Conservation (phyloP, 495 filamentous ascomycete species). For the Aspergillus indologenus region DNA sequence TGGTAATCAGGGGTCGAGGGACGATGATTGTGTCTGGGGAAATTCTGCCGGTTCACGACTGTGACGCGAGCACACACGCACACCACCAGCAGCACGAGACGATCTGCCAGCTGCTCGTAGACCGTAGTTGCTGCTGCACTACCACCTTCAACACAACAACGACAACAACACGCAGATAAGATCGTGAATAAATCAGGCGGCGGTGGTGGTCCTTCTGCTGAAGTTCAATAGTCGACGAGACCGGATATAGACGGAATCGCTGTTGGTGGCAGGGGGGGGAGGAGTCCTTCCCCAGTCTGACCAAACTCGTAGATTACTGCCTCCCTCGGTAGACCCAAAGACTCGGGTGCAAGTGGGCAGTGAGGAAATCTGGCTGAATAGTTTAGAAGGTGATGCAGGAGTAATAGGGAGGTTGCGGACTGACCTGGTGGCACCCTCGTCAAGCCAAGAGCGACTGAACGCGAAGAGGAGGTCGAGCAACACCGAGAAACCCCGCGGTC, state of each 20-base stretch:
- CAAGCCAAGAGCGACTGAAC: neutral
- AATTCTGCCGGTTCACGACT: neutral
- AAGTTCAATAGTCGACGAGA: neutral
- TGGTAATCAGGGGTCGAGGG: neutral
- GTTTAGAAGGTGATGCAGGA: conserved; percentile 1
- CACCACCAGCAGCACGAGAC: neutral
- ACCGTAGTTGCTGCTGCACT: neutral
- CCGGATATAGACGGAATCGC: neutral
- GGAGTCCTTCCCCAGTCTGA: neutral
- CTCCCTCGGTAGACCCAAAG: neutral
- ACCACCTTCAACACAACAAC: neutral
- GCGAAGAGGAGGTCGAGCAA: conserved; percentile 1
- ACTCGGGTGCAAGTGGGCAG: neutral
- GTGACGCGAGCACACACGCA: neutral
- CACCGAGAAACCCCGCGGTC: conserved; percentile 11
- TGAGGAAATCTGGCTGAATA: neutral
- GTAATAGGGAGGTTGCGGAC: conserved; percentile 5
- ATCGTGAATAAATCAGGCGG: neutral
- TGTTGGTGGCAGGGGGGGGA: neutral
- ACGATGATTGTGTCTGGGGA: neutral
- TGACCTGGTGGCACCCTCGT: conserved; percentile 10
- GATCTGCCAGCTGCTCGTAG: neutral
- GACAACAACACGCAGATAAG: neutral
- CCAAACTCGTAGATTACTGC: neutral
- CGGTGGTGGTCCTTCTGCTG: neutral